Conservation (phyloP, 2,329 filamentous ascomycete species). For the Diplocarpon rosae region DNA sequence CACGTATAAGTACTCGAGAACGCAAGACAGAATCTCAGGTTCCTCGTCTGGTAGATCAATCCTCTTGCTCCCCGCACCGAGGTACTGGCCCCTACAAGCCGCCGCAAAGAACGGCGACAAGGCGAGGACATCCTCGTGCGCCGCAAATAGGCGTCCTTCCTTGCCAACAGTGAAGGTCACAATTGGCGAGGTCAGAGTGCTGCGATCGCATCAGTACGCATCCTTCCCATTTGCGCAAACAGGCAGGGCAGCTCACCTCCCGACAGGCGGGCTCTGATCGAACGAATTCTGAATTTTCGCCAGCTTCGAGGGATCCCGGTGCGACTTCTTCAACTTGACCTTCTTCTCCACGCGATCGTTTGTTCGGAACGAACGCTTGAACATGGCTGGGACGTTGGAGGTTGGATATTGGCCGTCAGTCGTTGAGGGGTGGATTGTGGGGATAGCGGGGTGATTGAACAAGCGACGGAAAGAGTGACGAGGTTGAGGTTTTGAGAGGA, state of each 20-base stretch:
- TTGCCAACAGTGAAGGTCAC: slow-evolving; percentile 75
- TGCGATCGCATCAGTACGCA: slow-evolving; percentile 15
- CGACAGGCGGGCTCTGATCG: slow-evolving; percentile 42
- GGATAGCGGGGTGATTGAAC: slow-evolving; percentile 21
- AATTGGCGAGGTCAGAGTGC: slow-evolving; percentile 51
- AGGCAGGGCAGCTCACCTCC: slow-evolving; percentile 30
- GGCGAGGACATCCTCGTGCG: slow-evolving; percentile 83
- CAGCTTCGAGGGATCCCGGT: slow-evolving; percentile 68
- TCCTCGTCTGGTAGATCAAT: slow-evolving; percentile 65
- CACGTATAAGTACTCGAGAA: slow-evolving; percentile 87
- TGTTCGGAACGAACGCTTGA: slow-evolving; percentile 81
- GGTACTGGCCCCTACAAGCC: slow-evolving; percentile 60
- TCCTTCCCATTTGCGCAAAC: slow-evolving; percentile 9
- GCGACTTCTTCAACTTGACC: slow-evolving; percentile 68
- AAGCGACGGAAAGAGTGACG: slow-evolving; percentile 28
- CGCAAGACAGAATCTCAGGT: slow-evolving; percentile 83
- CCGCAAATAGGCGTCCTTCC: slow-evolving; percentile 84
- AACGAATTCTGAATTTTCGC: slow-evolving; percentile 80
- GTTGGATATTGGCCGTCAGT: slow-evolving; percentile 9
- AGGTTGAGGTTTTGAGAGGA: slow-evolving; percentile 12
- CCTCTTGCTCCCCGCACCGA: slow-evolving; percentile 66
- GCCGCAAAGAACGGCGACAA: slow-evolving; percentile 76
- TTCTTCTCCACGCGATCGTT: slow-evolving; percentile 84
- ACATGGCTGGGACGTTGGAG: slow-evolving; percentile 50
- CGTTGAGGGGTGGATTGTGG: slow-evolving; percentile 13